These are phyloP conservation scores for Paraphaeosphaeria minitans DNA, from an alignment of 2,329 filamentous ascomycete species.

Conservation along the genomic window DNA sequence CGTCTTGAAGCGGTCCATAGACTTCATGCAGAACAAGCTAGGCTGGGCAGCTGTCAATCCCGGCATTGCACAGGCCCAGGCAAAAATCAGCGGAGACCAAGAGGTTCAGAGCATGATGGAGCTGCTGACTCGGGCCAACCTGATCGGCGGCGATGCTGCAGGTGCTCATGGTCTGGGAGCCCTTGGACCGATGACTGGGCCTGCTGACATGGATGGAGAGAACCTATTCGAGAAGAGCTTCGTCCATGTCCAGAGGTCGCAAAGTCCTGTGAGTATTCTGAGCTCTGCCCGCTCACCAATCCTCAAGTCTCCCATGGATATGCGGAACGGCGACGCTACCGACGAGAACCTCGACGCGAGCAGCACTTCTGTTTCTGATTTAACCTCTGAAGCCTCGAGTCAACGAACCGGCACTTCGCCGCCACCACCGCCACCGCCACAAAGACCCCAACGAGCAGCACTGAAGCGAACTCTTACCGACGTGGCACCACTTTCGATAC, in stretches of 20 bases:
- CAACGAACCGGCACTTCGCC: slow-evolving; percentile 16
- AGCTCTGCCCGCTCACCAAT: slow-evolving; percentile 27
- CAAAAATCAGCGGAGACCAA: slow-evolving; percentile 78
- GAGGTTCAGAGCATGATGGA: slow-evolving; percentile 93
- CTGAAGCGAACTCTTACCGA: slow-evolving; percentile 91
- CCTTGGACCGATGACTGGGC: slow-evolving; percentile 77
- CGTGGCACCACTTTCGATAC: slow-evolving; percentile 72
- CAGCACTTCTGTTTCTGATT: slow-evolving; percentile 28
- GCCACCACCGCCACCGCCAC: slow-evolving; percentile 28
- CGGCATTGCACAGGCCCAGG: slow-evolving; percentile 81
- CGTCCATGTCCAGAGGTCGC: slow-evolving; percentile 56
- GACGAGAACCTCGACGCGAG: slow-evolving; percentile 20
- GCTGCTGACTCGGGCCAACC: slow-evolving; percentile 77
- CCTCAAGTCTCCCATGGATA: slow-evolving; percentile 21
- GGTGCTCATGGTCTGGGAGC: slow-evolving; percentile 55
- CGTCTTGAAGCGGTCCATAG: slow-evolving; percentile 88
- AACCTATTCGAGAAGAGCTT: slow-evolving; percentile 90
- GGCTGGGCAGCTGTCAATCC: slow-evolving; percentile 78
- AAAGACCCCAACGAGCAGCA: slow-evolving; percentile 58
- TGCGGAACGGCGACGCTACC: slow-evolving; percentile 14
- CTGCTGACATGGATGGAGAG: slow-evolving; percentile 71
- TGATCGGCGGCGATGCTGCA: slow-evolving; percentile 72
- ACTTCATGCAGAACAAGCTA: slow-evolving; percentile 94
- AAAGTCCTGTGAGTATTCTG: slow-evolving; percentile 50
- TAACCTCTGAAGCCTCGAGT: slow-evolving; percentile 30